Evolutionary conservation across 192 early-diverging fungal species (phyloP).

Genomic region (Helicostylum pulchrum): DNA sequence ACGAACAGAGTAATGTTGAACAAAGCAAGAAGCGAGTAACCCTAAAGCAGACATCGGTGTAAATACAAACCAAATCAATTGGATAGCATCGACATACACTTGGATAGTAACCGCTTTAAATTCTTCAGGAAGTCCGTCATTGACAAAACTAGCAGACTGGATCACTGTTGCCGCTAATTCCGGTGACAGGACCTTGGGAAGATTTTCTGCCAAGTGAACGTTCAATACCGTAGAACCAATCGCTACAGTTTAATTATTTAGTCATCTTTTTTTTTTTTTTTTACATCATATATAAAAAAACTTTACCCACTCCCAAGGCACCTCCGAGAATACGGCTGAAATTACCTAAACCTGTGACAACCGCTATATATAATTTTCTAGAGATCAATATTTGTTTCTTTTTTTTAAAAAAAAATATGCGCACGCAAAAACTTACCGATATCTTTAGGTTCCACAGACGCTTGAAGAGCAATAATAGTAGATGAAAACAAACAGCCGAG

Average conservation of each 20-base stretch:
- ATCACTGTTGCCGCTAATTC: constrained; percentile 17
- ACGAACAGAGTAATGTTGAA: constrained; percentile 22
- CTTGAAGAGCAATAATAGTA: constrained; percentile 36
- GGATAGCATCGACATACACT: constrained; percentile 23
- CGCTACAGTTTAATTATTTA: constrained; percentile 1
- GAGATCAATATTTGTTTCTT: neutral
- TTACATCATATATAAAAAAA: no score
- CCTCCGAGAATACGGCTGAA: constrained; percentile 36
- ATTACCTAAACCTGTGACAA: constrained; percentile 35
- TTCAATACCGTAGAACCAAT: constrained; percentile 33
- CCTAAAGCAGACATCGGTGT: constrained; percentile 21
- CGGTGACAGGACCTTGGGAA: constrained; percentile 13
- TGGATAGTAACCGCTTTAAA: constrained; percentile 15
- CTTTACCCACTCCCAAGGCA: constrained; percentile 30
- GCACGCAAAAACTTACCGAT: constrained; percentile 20
- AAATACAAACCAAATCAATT: constrained; percentile 27
- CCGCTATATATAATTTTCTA: constrained; percentile 16
- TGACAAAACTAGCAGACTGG: constrained; percentile 18
- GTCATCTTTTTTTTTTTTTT: no score
- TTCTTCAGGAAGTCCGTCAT: constrained; percentile 20
- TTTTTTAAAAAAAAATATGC: neutral
- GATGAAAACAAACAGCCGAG: constrained; percentile 34
- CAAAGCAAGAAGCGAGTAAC: constrained; percentile 20
- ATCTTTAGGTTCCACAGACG: constrained; percentile 30
- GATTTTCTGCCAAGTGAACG: constrained; percentile 16